Percentiles rank a stretch among this genome's conserved stretches.
These are phyloP conservation scores for Crithidia expoeki DNA, from an alignment of 208 protist species.

Conservation along the genomic window DNA sequence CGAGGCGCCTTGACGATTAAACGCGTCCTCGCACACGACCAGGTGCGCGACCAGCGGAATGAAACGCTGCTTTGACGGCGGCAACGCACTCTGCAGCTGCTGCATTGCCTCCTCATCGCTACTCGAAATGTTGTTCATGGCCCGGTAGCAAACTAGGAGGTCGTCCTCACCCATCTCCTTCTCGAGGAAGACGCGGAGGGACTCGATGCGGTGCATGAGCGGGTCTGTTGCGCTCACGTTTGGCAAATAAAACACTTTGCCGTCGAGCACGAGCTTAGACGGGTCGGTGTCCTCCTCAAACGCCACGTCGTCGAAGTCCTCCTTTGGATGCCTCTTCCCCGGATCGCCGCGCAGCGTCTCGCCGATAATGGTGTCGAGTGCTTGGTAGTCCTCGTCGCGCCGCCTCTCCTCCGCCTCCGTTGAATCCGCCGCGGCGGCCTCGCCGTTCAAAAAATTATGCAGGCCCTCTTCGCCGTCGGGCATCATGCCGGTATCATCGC, in stretches of 20 bases:
- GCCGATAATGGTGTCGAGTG: slow-evolving; percentile 72
- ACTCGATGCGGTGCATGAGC: slow-evolving; percentile 92
- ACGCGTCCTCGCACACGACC: slow-evolving; percentile 86
- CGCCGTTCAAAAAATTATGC: slow-evolving; percentile 64
- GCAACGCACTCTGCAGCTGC: slow-evolving; percentile 55
- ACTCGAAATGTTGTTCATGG: slow-evolving; percentile 77
- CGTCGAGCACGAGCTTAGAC: slow-evolving; percentile 84
- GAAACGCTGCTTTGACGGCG: slow-evolving; percentile 71
- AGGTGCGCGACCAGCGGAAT: slow-evolving; percentile 85
- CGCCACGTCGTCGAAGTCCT: slow-evolving; percentile 79
- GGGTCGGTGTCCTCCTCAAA: slow-evolving; percentile 50
- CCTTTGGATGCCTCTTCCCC: slow-evolving; percentile 13
- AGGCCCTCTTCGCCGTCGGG: slow-evolving; percentile 61
- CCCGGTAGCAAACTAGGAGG: slow-evolving; percentile 74
- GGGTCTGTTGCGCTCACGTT: slow-evolving; percentile 80
- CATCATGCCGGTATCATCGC: slow-evolving; percentile 23
- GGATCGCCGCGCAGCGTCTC: slow-evolving; percentile 39
- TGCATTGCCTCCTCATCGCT: slow-evolving; percentile 82
- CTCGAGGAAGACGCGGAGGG: slow-evolving; percentile 88
- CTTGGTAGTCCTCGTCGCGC: slow-evolving; percentile 72
- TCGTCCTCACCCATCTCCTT: slow-evolving; percentile 74
- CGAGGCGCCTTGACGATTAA: slow-evolving; percentile 69
- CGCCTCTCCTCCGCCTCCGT: slow-evolving; percentile 36
- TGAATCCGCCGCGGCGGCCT: slow-evolving; percentile 44
- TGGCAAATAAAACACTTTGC: slow-evolving; percentile 85